Conservation (phyloP, 352 stramenopile species). For the Plasmopara halstedii region DNA sequence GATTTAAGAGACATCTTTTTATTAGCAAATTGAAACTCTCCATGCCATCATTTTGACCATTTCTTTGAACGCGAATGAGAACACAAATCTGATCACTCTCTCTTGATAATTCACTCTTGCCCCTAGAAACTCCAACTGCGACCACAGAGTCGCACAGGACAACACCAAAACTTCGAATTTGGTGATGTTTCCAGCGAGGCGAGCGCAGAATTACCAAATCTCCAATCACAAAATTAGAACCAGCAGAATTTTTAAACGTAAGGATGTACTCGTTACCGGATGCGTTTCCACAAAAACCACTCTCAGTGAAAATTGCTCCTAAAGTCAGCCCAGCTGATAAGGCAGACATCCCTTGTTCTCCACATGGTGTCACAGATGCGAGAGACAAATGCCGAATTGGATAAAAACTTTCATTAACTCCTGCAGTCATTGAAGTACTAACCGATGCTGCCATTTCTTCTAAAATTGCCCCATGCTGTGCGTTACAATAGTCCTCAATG, state of each 20-base stretch:
- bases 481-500: slow-evolving; percentile 44
- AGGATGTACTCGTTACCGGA: slow-evolving; percentile 51
- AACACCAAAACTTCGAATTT: slow-evolving; percentile 53
- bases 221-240: slow-evolving; percentile 44
- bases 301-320: slow-evolving; percentile 63
- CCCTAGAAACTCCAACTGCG: slow-evolving; percentile 22
- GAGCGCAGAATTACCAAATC: slow-evolving; percentile 58
- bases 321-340: slow-evolving; percentile 28
- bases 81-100: slow-evolving; percentile 54
- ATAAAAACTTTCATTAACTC: slow-evolving; percentile 23
- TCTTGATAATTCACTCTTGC: slow-evolving; percentile 3
- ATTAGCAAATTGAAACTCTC: slow-evolving; percentile 42
- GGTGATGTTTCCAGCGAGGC: slow-evolving; percentile 48
- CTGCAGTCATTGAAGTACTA: slow-evolving; percentile 30
- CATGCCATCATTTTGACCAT: slow-evolving; percentile 11
- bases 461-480: slow-evolving; percentile 59
- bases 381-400: slow-evolving; percentile 22
- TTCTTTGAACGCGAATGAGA: slow-evolving; percentile 35
- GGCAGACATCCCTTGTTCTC: slow-evolving; percentile 9
- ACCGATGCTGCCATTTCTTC: slow-evolving; percentile 60
- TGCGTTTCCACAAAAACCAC: slow-evolving; percentile 45
- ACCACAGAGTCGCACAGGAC: slow-evolving; percentile 67
- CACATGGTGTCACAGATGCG: slow-evolving; percentile 58
- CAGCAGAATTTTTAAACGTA: slow-evolving; percentile 34
- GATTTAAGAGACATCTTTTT: slow-evolving; percentile 66